Evolutionary conservation across 2,329 filamentous ascomycete species (phyloP), one percentile per base, ranked within the genome.

Genomic region (Chaetomium sp.): DNA sequence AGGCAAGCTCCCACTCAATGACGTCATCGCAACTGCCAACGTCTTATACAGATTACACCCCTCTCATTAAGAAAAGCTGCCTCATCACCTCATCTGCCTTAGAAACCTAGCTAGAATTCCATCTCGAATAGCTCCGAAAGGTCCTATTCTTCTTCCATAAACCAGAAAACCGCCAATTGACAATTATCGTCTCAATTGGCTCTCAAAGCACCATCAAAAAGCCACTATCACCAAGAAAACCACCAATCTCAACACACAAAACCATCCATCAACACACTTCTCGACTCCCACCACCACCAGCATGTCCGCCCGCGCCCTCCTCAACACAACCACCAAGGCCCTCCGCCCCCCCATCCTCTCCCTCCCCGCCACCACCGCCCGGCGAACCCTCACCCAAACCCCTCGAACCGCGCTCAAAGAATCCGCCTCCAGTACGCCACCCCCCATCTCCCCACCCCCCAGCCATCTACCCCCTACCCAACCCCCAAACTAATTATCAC

Each of bases 321-420:
- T 69, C 42, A 64, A 16, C 62, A 60, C 62, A 31, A 19, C 60
- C 33, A 33, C 64, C 57, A 56, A 45, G 35, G 60, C 57, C 19
- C 27, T 60, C 12, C 64, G 58, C 29, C 59, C 56, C 21, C 42
- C 62, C 12, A 6, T 29, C 47, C 2, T 53, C 53, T 49, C 62
- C 29, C 33, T 60, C 31, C 31, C 49, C 25, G 23, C 56, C 47
- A 27, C 35, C 25, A 35, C 61, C 38, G 5, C 50, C 27, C 56
- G 62, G 2, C 45, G 66, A 21, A 59, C 58, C 45, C 23, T 71
- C 56, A 55, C 64, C 6, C 65, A 66, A 16, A 67, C 67, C 13
- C 38, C 65, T 2, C 25, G 31, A 5, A 12, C 21, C 16, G n/a
- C 54, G 4, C 66, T 71, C 29, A 71, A 71, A 60, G 70, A 71